Percentiles rank a stretch among this genome's conserved stretches.
Evolutionary conservation across 2,329 filamentous ascomycete species (phyloP).

Genomic region (Mycocentrospora acerina): DNA sequence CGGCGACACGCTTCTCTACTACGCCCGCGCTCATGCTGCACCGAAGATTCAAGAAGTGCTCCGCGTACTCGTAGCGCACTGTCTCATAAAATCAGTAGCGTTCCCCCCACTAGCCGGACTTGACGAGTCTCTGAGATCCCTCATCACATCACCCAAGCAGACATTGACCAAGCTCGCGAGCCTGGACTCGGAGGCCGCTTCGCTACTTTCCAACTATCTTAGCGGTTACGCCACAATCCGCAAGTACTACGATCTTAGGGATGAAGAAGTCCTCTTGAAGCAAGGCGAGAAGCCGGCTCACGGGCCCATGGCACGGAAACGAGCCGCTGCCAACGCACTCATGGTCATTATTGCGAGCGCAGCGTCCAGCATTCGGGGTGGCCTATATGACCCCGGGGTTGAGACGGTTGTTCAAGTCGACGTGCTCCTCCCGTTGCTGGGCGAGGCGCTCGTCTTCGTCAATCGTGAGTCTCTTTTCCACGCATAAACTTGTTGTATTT

Average conservation of each 20-base stretch:
- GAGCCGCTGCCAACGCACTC: conserved; percentile 71
- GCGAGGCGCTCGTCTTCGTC: conserved; percentile 78
- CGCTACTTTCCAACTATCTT: conserved; percentile 79
- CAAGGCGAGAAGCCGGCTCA: conserved; percentile 44
- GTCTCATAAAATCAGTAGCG: conserved; percentile 78
- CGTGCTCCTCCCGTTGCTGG: conserved; percentile 78
- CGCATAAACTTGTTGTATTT: neutral
- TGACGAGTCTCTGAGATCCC: conserved; percentile 68
- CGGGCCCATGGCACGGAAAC: conserved; percentile 61
- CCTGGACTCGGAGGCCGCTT: conserved; percentile 77
- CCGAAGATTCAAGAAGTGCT: conserved; percentile 82
- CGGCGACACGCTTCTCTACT: conserved; percentile 86
- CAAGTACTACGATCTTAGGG: conserved; percentile 86
- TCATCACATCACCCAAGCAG: conserved; percentile 71
- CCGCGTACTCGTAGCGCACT: conserved; percentile 83
- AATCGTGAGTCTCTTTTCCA: conserved; percentile 48
- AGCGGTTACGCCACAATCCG: conserved; percentile 91
- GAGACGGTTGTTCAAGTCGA: conserved; percentile 87
- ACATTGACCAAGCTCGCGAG: conserved; percentile 72
- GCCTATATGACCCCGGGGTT: conserved; percentile 77
- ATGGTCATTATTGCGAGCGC: conserved; percentile 83
- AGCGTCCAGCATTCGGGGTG: conserved; percentile 87
- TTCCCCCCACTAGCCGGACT: conserved; percentile 73
- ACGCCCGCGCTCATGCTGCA: conserved; percentile 77
- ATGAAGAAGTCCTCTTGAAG: conserved; percentile 57